Evolutionary conservation across 805 yeast genomes (phyloP).

Genomic region (Candida insectalens): DNA sequence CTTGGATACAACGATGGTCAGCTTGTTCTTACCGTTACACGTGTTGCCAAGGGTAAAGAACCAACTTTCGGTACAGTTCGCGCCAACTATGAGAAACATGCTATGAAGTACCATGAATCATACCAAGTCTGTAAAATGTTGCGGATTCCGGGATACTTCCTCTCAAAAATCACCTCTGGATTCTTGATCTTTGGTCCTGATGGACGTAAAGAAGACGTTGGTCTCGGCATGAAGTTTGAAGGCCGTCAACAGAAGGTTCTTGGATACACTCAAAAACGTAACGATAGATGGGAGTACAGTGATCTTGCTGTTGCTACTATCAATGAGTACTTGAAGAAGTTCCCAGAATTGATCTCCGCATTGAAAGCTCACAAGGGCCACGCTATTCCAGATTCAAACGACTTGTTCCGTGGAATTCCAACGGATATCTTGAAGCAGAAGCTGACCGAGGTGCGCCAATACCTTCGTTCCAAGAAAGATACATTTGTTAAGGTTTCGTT

Average conservation of each 20-base stretch:
- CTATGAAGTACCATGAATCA: slow-evolving; percentile 54
- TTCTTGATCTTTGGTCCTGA: slow-evolving; percentile 48
- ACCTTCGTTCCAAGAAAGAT: slow-evolving; percentile 39
- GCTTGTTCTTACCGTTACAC: slow-evolving; percentile 44
- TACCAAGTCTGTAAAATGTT: slow-evolving; percentile 52
- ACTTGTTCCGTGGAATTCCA: slow-evolving; percentile 27
- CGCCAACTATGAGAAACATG: slow-evolving; percentile 45
- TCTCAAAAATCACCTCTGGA: slow-evolving; percentile 72
- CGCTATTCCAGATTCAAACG: slow-evolving; percentile 28
- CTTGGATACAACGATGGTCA: slow-evolving; percentile 40
- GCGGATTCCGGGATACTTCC: slow-evolving; percentile 49
- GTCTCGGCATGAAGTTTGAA: slow-evolving; percentile 79
- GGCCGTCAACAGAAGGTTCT: slow-evolving; percentile 70
- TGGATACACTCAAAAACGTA: slow-evolving; percentile 68
- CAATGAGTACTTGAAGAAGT: slow-evolving; percentile 46
- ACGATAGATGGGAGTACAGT: slow-evolving; percentile 75
- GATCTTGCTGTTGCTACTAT: slow-evolving; percentile 62
- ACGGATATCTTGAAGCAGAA: slow-evolving; percentile 34
- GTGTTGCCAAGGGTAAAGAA: slow-evolving; percentile 38
- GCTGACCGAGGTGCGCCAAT: slow-evolving; percentile 24
- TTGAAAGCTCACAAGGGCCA: slow-evolving; percentile 16
- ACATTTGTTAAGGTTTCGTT: slow-evolving; percentile 55
- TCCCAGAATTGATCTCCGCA: slow-evolving; percentile 48
- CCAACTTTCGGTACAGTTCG: slow-evolving; percentile 57
- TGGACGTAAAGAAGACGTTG: slow-evolving; percentile 55